Percentiles rank a stretch among this genome's conserved stretches.
These are phyloP conservation scores for Metarhizium sp. DNA, from an alignment of 2,329 filamentous ascomycete species.

Conservation along the genomic window DNA sequence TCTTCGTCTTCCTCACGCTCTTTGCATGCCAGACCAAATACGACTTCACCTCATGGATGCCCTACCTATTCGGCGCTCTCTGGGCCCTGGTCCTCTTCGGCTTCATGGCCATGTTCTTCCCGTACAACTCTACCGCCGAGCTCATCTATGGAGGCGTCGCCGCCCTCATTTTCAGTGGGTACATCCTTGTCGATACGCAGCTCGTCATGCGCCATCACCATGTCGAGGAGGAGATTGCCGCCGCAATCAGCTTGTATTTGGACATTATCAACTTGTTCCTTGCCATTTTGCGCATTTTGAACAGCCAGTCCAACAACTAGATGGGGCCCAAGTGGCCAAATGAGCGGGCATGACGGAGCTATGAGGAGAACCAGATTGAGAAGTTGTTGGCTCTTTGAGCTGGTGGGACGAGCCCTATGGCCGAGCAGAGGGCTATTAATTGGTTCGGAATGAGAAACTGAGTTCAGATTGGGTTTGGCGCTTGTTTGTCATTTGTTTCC, in stretches of 20 bases:
- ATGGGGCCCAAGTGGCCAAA: background rate
- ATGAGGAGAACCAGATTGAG: background rate
- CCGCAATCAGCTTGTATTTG: constrained; percentile 87
- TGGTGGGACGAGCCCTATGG: background rate
- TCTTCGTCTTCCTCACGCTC: constrained; percentile 69
- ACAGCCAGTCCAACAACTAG: constrained; percentile 91
- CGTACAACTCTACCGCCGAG: constrained; percentile 70
- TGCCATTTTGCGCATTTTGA: constrained; percentile 88
- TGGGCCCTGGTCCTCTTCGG: constrained; percentile 90
- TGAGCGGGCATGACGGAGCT: background rate
- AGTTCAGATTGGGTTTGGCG: background rate
- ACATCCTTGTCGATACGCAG: constrained; percentile 95
- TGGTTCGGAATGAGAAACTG: background rate
- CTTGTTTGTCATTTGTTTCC: background rate
- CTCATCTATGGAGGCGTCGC: constrained; percentile 74
- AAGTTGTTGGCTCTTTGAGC: background rate
- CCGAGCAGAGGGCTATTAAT: background rate
- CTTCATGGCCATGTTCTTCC: constrained; percentile 87
- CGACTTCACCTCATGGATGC: constrained; percentile 96
- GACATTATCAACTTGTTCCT: constrained; percentile 97
- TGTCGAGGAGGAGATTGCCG: constrained; percentile 95
- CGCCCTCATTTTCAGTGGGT: constrained; percentile 84
- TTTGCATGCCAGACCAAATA: constrained; percentile 98
- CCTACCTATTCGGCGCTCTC: constrained; percentile 82
- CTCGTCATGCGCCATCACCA: constrained; percentile 92